These are phyloP conservation scores for Ambrosiella cleistominuta DNA, from an alignment of 2,329 filamentous ascomycete genomes.

Conservation along the genomic window DNA sequence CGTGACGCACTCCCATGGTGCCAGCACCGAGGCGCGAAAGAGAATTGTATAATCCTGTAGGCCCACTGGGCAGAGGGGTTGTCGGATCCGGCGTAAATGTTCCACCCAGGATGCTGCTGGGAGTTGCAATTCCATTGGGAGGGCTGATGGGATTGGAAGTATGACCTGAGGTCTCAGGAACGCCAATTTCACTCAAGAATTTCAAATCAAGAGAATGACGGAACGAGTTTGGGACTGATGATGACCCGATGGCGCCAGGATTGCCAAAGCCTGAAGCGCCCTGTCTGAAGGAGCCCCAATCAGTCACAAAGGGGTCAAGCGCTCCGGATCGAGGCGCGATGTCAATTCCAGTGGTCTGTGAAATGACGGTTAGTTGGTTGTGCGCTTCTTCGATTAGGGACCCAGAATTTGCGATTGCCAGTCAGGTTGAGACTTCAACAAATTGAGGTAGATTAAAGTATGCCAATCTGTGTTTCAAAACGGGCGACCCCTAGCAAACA, in stretches of 20 bases:
- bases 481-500: too few relatives aligned
- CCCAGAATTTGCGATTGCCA: too few relatives aligned
- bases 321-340: conserved; percentile 25
- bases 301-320: conserved; percentile 20
- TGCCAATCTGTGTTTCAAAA: too few relatives aligned
- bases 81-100: conserved; percentile 3
- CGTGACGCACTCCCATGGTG: conserved; percentile 6
- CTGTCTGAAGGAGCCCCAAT: conserved; percentile 15
- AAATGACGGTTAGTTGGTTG: conserved; percentile 8
- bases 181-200: conserved; percentile 29
- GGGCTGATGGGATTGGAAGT: conserved; percentile 11
- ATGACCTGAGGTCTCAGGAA: conserved; percentile 3
- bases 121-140: conserved; percentile 10
- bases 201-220: conserved; percentile 41
- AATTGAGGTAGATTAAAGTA: too few relatives aligned
- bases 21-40: conserved; percentile 9
- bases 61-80: neutral
- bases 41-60: conserved; percentile 7
- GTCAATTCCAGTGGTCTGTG: conserved; percentile 8
- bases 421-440: too few relatives aligned
- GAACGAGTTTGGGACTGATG: conserved; percentile 19
- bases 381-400: neutral
- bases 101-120: conserved; percentile 8
- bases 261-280: conserved; percentile 7
- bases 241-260: conserved; percentile 7